Conservation (phyloP, 192 early-diverging fungal species). For the Podila horticola region DNA sequence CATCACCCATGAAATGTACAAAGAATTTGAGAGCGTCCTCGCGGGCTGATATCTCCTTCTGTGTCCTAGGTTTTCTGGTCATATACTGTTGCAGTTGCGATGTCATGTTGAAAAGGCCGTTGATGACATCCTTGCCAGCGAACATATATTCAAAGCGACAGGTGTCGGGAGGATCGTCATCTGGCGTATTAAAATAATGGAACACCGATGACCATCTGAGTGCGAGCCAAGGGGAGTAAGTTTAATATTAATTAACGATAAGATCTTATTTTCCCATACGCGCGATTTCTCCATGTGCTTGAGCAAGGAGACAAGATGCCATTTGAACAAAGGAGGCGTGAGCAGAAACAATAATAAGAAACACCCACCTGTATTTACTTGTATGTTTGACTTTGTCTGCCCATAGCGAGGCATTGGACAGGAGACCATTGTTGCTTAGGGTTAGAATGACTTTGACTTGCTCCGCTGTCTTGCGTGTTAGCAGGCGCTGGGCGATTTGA, state of each 20-base stretch:
- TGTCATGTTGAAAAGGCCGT: constrained; percentile 49
- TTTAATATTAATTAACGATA: too few relatives aligned
- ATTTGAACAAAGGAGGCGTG: not conserved
- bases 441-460: constrained; percentile 43
- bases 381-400: constrained; percentile 36
- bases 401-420: constrained; percentile 42
- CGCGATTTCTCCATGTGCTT: not conserved
- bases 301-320: not conserved
- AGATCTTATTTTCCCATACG: too few relatives aligned
- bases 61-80: constrained; percentile 12
- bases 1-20: constrained; percentile 61
- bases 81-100: constrained; percentile 28
- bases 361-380: constrained; percentile 24
- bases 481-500: constrained; percentile 39
- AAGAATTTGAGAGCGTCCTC: constrained; percentile 56
- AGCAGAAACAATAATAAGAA: not conserved
- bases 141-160: constrained; percentile 30
- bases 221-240: not conserved
- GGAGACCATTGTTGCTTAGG: constrained; percentile 33
- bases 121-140: constrained; percentile 36
- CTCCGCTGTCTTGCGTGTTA: constrained; percentile 30
- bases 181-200: constrained; percentile 39
- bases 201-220: constrained; percentile 37
- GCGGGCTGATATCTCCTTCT: constrained; percentile 11
- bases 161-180: constrained; percentile 30